These are phyloP conservation scores for Phaeolepiota aurea DNA, from an alignment of 768 basidiomycete genomes.

Conservation along the genomic window DNA sequence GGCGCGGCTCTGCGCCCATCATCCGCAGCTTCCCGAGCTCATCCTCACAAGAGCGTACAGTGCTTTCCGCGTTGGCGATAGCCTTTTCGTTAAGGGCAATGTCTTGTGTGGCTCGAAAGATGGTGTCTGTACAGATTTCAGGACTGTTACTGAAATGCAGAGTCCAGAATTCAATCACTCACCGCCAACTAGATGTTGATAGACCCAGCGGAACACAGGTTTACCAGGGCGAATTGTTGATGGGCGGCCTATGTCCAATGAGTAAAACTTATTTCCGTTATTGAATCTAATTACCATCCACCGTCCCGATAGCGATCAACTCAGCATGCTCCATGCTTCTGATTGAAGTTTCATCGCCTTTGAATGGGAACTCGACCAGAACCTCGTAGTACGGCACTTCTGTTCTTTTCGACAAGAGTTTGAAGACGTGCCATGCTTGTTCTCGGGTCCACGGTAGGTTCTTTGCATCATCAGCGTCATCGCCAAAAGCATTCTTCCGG, in stretches of 20 bases:
- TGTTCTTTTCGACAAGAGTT: slow-evolving; percentile 53
- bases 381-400: slow-evolving; percentile 80
- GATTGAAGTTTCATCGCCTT: slow-evolving; percentile 77
- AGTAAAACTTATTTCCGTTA: background rate
- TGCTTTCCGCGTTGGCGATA: slow-evolving; percentile 49
- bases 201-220: slow-evolving; percentile 83
- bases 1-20: slow-evolving; percentile 35
- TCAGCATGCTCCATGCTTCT: slow-evolving; percentile 85
- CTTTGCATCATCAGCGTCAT: slow-evolving; percentile 86
- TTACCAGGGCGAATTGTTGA: slow-evolving; percentile 82
- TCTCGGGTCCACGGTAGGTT: slow-evolving; percentile 74
- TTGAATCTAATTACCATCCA: slow-evolving; percentile 44
- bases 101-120: slow-evolving; percentile 78
- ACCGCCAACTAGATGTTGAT: slow-evolving; percentile 77
- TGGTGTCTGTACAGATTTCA: slow-evolving; percentile 39
- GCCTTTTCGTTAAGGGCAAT: slow-evolving; percentile 70
- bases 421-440: slow-evolving; percentile 83
- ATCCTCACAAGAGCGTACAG: slow-evolving; percentile 63
- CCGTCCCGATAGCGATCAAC: slow-evolving; percentile 71
- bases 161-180: slow-evolving; percentile 9
- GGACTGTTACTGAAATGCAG: slow-evolving; percentile 1
- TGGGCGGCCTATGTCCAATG: slow-evolving; percentile 54
- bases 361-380: slow-evolving; percentile 81
- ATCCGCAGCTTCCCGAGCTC: slow-evolving; percentile 70
- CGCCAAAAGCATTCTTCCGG: slow-evolving; percentile 88